phyloP scores from a whole-genome alignment of 495 filamentous ascomycete genomes.

The Pyrenula aspistea region DNA sequence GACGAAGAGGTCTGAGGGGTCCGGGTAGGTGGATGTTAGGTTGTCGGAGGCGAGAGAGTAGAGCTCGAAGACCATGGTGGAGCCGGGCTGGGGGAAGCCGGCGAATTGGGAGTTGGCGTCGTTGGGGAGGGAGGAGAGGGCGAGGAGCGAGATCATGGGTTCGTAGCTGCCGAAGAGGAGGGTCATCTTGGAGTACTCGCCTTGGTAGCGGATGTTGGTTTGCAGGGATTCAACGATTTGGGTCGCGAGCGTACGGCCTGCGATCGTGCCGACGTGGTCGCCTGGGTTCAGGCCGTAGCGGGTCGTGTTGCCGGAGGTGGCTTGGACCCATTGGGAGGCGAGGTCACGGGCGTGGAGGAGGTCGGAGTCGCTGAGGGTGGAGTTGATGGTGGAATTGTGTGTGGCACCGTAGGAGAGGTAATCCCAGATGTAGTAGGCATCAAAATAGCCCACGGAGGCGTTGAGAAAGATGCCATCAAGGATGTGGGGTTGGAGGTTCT shows the following conservation, averaged over 20 bases:
- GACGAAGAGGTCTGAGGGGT: conserved; percentile 47
- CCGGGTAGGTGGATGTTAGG: conserved; percentile 31
- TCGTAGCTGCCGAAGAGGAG: conserved; percentile 61
- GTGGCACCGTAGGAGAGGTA: conserved; percentile 59
- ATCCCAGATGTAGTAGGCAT: conserved; percentile 54
- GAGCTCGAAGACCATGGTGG: conserved; percentile 62
- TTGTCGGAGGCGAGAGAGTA: conserved; percentile 44
- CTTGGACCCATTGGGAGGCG: conserved; percentile 53
- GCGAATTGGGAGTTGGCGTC: conserved; percentile 46
- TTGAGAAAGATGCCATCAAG: conserved; percentile 22
- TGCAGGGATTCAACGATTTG: conserved; percentile 46
- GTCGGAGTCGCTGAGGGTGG: conserved; percentile 36
- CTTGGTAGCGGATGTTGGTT: conserved; percentile 29
- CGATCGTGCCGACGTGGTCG: conserved; percentile 49
- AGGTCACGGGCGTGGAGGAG: conserved; percentile 47
- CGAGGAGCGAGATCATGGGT: conserved; percentile 65
- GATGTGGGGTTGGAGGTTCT: conserved; percentile 25
- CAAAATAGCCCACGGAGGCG: conserved; percentile 35
- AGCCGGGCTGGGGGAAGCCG: conserved; percentile 57
- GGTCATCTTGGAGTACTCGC: conserved; percentile 37
- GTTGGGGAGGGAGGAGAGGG: conserved; percentile 45
- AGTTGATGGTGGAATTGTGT: conserved; percentile 54
- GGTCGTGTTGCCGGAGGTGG: conserved; percentile 47
- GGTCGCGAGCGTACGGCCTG: conserved; percentile 51
- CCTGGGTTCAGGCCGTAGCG: conserved; percentile 27